Evolutionary conservation across 1,284 basidiomycete genomes (phyloP).

Genomic region (Anthracocystis panici-leucophaei): DNA sequence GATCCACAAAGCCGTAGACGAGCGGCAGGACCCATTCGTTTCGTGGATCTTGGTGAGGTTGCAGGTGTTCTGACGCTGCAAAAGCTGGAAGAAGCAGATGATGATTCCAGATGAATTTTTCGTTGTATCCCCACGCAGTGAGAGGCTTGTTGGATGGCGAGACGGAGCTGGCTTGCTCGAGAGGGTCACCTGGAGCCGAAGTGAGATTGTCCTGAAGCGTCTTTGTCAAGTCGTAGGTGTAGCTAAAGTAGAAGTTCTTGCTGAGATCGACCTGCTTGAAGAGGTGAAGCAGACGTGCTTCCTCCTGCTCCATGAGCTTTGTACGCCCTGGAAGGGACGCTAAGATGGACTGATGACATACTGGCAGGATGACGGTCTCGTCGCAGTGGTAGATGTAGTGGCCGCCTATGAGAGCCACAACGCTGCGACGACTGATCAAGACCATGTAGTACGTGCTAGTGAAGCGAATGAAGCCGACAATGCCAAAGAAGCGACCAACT

Average conservation of each 20-base stretch:
- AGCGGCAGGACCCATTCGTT: slow-evolving; percentile 89
- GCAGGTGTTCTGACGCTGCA: slow-evolving; percentile 44
- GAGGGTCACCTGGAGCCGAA: slow-evolving; percentile 37
- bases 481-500: slow-evolving; percentile 73
- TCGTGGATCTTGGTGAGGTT: slow-evolving; percentile 57
- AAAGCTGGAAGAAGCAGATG: slow-evolving; percentile 81
- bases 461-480: slow-evolving; percentile 73
- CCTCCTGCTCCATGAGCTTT: slow-evolving; percentile 65
- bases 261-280: slow-evolving; percentile 98
- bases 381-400: slow-evolving; percentile 99
- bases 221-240: slow-evolving; percentile 93
- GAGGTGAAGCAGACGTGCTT: slow-evolving; percentile 78
- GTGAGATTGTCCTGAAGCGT: slow-evolving; percentile 95
- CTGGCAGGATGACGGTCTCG: slow-evolving; percentile 83
- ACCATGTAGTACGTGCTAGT: slow-evolving; percentile 70
- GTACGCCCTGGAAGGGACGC: slow-evolving; percentile 55
- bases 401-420: slow-evolving; percentile 92
- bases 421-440: slow-evolving; percentile 86
- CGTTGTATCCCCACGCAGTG: slow-evolving; percentile 77
- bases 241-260: slow-evolving; percentile 99
- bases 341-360: slow-evolving; percentile 60
- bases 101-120: slow-evolving; percentile 96
- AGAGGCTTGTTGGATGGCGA: slow-evolving; percentile 38
- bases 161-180: slow-evolving; percentile 67
- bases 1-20: slow-evolving; percentile 96